phyloP scores from a whole-genome alignment of 2,329 filamentous ascomycete species.

The Rhynchosporium agropyri region DNA sequence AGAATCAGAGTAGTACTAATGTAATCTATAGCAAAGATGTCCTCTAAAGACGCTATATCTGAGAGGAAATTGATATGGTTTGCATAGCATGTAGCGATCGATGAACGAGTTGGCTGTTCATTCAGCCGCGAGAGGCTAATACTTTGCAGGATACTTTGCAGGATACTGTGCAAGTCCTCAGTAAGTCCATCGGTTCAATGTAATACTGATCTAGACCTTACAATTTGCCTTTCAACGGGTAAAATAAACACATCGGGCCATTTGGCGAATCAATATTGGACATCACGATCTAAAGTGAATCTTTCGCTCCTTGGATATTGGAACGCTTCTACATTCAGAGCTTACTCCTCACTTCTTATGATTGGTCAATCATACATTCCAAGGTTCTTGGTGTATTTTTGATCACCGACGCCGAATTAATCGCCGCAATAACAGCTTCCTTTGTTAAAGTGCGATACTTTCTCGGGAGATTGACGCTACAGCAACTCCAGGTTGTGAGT shows the following conservation, averaged over 20 bases:
- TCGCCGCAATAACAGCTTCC: conserved; percentile 1
- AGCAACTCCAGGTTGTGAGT: conserved; percentile 13
- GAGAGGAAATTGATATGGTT: neutral
- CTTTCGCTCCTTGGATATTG: conserved; percentile 46
- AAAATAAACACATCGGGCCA: conserved; percentile 52
- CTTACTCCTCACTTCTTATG: conserved; percentile 10
- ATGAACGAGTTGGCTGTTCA: neutral
- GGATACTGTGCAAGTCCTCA: neutral
- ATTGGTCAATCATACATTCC: conserved; percentile 25
- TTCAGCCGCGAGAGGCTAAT: neutral
- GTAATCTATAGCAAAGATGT: neutral
- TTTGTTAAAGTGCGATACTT: conserved; percentile 14
- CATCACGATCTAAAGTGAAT: conserved; percentile 61
- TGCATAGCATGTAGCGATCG: neutral
- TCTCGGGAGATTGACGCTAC: conserved; percentile 4
- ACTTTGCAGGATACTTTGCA: neutral
- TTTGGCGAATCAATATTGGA: conserved; percentile 60
- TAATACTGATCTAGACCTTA: conserved; percentile 38
- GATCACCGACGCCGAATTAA: conserved; percentile 12
- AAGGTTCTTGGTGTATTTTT: conserved; percentile 16
- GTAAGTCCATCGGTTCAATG: neutral
- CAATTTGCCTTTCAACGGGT: conserved; percentile 61
- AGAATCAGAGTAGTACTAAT: neutral
- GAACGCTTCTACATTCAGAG: conserved; percentile 20
- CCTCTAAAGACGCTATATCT: neutral